A percentile compares a stretch with the other conserved stretches of the same genome.
Evolutionary conservation across 352 stramenopile genomes (phyloP).

Genomic region (Pythium utonaiense): DNA sequence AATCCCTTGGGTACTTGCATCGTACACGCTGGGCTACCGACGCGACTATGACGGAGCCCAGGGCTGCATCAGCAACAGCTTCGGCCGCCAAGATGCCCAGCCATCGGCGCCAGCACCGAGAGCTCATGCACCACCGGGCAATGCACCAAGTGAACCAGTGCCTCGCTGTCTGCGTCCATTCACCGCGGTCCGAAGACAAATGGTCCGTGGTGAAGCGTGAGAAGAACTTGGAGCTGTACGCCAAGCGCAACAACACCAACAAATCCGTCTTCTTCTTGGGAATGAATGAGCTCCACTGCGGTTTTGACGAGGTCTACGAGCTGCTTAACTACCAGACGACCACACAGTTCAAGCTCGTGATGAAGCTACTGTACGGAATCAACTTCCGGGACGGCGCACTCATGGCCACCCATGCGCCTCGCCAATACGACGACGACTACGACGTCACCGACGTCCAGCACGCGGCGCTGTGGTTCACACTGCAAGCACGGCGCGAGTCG

Average conservation of each 20-base stretch:
- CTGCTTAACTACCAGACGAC: conserved; percentile 58
- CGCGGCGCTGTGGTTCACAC: conserved; percentile 54
- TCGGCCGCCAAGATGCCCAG: not conserved
- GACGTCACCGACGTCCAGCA: conserved; percentile 40
- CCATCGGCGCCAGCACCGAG: conserved; percentile 34
- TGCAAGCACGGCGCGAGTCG: conserved; percentile 50
- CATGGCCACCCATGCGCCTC: conserved; percentile 35
- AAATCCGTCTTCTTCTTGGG: conserved; percentile 46
- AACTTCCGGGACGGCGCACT: conserved; percentile 56
- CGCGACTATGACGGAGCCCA: not conserved
- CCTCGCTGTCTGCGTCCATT: conserved; percentile 50
- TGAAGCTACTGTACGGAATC: conserved; percentile 51
- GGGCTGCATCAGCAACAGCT: not conserved
- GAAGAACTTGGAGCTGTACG: conserved; percentile 52
- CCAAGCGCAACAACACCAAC: conserved; percentile 37
- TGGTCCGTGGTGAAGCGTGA: conserved; percentile 52
- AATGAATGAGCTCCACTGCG: conserved; percentile 52
- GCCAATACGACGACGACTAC: conserved; percentile 27
- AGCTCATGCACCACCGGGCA: conserved; percentile 56
- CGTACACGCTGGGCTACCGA: not conserved
- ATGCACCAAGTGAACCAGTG: conserved; percentile 62
- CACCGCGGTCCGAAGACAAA: conserved; percentile 45
- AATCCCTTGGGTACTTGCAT: not conserved
- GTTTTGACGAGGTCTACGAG: conserved; percentile 57
- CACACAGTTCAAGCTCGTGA: conserved; percentile 51